Percentiles rank a stretch among this genome's conserved stretches.
These are phyloP conservation scores for Wickerhamomyces silvicola DNA, from an alignment of 805 yeast species.

Conservation along the genomic window DNA sequence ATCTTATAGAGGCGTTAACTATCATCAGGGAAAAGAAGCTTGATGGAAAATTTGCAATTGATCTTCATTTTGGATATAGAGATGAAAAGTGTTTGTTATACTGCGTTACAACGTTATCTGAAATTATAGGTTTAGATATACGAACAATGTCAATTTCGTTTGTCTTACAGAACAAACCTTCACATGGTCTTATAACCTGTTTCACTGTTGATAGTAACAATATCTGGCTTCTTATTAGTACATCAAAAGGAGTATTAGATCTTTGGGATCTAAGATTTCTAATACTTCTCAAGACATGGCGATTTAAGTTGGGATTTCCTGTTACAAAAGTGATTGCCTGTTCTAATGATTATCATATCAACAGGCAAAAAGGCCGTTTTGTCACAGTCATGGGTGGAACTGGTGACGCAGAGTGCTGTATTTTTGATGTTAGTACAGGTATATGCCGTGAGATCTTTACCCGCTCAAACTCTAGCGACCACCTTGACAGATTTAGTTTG, in stretches of 20 bases:
- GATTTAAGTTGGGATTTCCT: constrained; percentile 42
- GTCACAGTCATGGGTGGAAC: constrained; percentile 66
- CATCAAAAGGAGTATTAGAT: constrained; percentile 64
- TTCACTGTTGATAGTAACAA: constrained; percentile 48
- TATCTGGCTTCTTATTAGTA: constrained; percentile 70
- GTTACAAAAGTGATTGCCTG: constrained; percentile 42
- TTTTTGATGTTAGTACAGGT: constrained; percentile 69
- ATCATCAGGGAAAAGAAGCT: constrained; percentile 38
- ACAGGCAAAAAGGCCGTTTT: constrained; percentile 33
- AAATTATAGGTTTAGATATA: constrained; percentile 50
- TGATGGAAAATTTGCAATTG: constrained; percentile 36
- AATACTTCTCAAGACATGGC: constrained; percentile 54
- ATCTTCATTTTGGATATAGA: constrained; percentile 34
- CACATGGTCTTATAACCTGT: constrained; percentile 60
- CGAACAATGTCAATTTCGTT: constrained; percentile 41
- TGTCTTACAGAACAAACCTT: constrained; percentile 45
- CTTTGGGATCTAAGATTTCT: constrained; percentile 79
- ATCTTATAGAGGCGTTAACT: constrained; percentile 13
- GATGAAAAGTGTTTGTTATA: constrained; percentile 37
- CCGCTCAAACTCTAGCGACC: constrained; percentile 6
- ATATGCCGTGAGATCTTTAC: constrained; percentile 45
- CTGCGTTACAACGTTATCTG: constrained; percentile 46
- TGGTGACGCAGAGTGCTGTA: constrained; percentile 48
- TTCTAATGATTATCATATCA: constrained; percentile 32
- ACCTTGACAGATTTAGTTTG: constrained; percentile 14